Base-by-base conservation (phyloP, 768 basidiomycete genomes). In the Boletus fagicola region DNA sequence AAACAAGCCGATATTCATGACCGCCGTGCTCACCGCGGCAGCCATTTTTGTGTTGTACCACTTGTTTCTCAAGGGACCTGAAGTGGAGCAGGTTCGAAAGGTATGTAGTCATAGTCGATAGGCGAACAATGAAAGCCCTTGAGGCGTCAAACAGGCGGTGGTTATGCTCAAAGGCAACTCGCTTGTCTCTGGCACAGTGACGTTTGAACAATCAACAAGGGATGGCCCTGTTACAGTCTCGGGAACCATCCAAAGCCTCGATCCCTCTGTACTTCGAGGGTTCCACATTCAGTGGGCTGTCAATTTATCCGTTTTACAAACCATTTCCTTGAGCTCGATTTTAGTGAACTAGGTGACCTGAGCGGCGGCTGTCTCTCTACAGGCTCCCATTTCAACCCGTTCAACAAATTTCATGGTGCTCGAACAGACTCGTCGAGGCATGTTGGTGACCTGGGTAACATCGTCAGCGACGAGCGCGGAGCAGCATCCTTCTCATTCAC, bases 371-470 rank as follows among this genome's bases (percentile, higher is more conserved):
- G 89, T 67, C 38, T 74, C 9, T 87, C 88, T 20, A 80, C 90
- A 35, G 88, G 89, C 2, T 62, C 84, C 35, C 91, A 93, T 72
- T 93, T 84, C 78, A 92, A 93, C 75, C 89, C 89, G 0, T 80
- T 78, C 71, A 76, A 72, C 20, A 77, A 79, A 56, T 80, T 74
- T 11, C 92, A 93, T 62, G 90, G 90, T 55, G 86, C 80, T 4
- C 87, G 80, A 11, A 68, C 71, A 10, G 81, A 83, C 63, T 56
- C 62, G 5, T 70, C 68, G 52, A 77, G 90, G 56, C 91, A 92
- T 69, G 83, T 88, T 30, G 91, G 91, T 0, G 87, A 89, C 62
- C 68, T 89, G 59, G 91, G 91, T 6, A 92, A 93, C 66, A 82
- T 93, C 66, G 62, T 80, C 64, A 79, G 82, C 47, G 81, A 93